Base-by-base conservation (phyloP, 2,329 filamentous ascomycete species). In the Talaromyces pinophilus region DNA sequence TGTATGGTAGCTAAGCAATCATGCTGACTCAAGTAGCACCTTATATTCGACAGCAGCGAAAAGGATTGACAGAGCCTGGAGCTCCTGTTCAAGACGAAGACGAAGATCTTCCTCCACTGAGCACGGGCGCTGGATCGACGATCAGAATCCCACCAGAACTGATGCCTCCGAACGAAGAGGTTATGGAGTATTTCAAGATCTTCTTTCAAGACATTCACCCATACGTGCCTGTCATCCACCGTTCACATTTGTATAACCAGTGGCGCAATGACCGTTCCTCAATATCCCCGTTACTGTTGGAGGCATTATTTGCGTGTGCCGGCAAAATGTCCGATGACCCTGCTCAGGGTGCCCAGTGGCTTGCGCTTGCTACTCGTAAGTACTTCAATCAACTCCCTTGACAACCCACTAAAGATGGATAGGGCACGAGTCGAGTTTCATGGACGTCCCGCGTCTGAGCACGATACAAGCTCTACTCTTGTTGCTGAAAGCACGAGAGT, bases 361-460 rank as follows among this genome's bases (percentile, higher is more conserved):
- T 98, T 59, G 92, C 92, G 35, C 84, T 98, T 69, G 93, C 93
- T 66, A 91, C 92, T 33, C 90, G 92, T 95, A 82, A 81, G 86
- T 82, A 11, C 2, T 44, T 59, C 38, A 17, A 5, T 52, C 22
- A 25, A 46, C 13, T 65, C 40, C 28, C 54, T 52, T 60, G 4
- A 33, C 33, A 52, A 13, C 73, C 64, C 42, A 5, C 63, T 28
- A 3, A 17, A 6, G 4, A 28, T 52, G 68, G 55, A 40, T 25
- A 95, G 92, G 91, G 76, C 94, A 98, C 74, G 91, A 94, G 70
- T 90, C 96, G 77, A 92, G 91, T 60, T 98, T 97, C 77, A 93
- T 96, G 86, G 94, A 97, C 73, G 88, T 94, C 28, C 93, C 94
- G 1, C 86, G 94, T 60, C 75, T 98, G 57, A 97, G 92, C 78